phyloP scores from a whole-genome alignment of 208 protist genomes.

The Leishmania amazonensis region DNA sequence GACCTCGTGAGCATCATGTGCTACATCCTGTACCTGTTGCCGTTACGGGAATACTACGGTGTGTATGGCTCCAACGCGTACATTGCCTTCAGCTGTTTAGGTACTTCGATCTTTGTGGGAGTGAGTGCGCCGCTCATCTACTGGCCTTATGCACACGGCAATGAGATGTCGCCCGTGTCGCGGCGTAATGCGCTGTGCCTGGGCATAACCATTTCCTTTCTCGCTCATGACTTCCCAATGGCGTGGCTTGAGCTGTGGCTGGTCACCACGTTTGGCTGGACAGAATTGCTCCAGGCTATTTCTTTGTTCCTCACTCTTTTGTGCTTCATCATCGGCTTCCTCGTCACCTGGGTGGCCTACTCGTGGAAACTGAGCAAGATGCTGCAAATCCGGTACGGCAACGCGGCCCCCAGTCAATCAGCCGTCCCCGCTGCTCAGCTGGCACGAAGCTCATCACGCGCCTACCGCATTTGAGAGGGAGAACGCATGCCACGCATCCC shows the following conservation, averaged over 20 bases:
- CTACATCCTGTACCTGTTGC: slow-evolving; percentile 56
- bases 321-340: slow-evolving; percentile 74
- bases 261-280: slow-evolving; percentile 59
- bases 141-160: slow-evolving; percentile 66
- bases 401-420: slow-evolving; percentile 28
- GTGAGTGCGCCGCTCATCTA: slow-evolving; percentile 66
- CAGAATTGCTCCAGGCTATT: slow-evolving; percentile 61
- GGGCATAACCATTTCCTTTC: slow-evolving; percentile 59
- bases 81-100: slow-evolving; percentile 55
- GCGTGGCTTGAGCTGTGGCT: slow-evolving; percentile 79
- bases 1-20: slow-evolving; percentile 65
- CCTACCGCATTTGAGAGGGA: slow-evolving; percentile 14
- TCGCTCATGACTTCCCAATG: slow-evolving; percentile 74
- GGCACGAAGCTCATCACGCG: slow-evolving; percentile 10
- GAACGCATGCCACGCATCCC: neutral
- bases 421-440: slow-evolving; percentile 24
- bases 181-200: slow-evolving; percentile 54
- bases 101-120: slow-evolving; percentile 50
- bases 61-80: slow-evolving; percentile 48
- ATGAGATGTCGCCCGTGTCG: slow-evolving; percentile 70
- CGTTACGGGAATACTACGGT: slow-evolving; percentile 10
- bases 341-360: slow-evolving; percentile 74
- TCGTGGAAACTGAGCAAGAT: slow-evolving; percentile 78
- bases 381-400: slow-evolving; percentile 66
- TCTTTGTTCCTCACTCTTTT: slow-evolving; percentile 66